phyloP scores from a whole-genome alignment of 176 grass and related monocot species.

The Triticum turgidum region DNA sequence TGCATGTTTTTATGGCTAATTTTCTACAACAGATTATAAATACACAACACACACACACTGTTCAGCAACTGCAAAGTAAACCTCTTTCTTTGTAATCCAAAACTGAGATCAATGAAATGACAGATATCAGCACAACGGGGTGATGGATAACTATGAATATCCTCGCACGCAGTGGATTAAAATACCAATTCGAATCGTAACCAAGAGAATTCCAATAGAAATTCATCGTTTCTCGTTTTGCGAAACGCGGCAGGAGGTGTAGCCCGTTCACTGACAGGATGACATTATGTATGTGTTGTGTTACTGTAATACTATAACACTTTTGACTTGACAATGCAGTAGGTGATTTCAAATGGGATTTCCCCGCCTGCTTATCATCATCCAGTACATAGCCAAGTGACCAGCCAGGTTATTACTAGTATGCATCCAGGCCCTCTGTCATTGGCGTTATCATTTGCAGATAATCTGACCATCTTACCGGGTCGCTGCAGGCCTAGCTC shows the following conservation, averaged over 20 bases:
- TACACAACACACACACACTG: too few species aligned
- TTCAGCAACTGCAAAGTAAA: too few species aligned
- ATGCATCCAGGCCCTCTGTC: not conserved
- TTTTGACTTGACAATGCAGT: not conserved
- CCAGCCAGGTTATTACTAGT: not conserved
- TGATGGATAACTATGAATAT: too few species aligned
- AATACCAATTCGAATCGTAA: not conserved
- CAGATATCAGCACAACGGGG: not conserved
- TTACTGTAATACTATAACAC: not conserved
- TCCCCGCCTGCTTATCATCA: not conserved
- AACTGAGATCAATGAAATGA: not conserved
- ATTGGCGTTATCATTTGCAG: conserved; percentile 28
- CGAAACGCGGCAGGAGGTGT: not conserved
- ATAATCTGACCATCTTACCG: conserved; percentile 31
- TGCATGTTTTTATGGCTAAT: too few species aligned
- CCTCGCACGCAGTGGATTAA: not conserved
- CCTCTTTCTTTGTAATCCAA: not conserved
- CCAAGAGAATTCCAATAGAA: not conserved
- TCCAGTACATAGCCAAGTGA: not conserved
- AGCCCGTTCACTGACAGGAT: not conserved
- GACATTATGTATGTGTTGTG: not conserved
- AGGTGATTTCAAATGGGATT: conserved; percentile 3
- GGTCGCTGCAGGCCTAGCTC: conserved; percentile 20
- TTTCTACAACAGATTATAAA: too few species aligned
- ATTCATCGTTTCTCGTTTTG: not conserved